A percentile compares a stretch with the other conserved stretches of the same genome.
Evolutionary conservation across 495 filamentous ascomycete genomes (phyloP).

Genomic region (Hyaloscypha finlandica): DNA sequence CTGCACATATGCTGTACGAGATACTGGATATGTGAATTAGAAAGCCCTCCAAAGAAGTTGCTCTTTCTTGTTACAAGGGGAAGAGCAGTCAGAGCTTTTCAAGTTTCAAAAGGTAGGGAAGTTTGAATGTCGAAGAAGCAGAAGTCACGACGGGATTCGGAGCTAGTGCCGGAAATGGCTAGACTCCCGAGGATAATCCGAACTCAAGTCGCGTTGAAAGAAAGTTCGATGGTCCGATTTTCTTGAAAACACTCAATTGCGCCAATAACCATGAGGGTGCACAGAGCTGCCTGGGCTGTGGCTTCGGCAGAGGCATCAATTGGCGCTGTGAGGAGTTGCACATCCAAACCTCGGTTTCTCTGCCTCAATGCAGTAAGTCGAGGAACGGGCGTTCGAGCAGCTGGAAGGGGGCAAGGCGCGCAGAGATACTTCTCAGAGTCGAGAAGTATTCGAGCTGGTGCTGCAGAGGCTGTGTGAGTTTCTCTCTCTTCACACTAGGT

Average conservation of each 20-base stretch:
- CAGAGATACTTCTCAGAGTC: constrained; percentile 35
- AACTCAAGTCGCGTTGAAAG: background rate
- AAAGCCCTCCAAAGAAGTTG: too few species aligned
- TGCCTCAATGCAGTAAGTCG: constrained; percentile 32
- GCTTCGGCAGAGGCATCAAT: constrained; percentile 25
- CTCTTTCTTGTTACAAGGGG: too few species aligned
- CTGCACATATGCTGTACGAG: too few species aligned
- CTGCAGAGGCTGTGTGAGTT: constrained; percentile 49
- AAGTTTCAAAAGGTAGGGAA: too few species aligned
- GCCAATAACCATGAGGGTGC: constrained; percentile 35
- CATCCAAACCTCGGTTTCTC: constrained; percentile 19
- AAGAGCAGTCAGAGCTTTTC: too few species aligned
- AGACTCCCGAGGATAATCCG: background rate
- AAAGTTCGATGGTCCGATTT: background rate
- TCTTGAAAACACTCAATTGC: constrained; percentile 14
- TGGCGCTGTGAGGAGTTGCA: constrained; percentile 22
- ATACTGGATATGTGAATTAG: too few species aligned
- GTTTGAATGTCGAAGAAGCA: too few species aligned
- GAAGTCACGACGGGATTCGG: background rate
- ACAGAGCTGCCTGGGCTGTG: constrained; percentile 32
- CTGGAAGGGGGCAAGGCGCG: constrained; percentile 29
- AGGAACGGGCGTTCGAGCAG: constrained; percentile 20
- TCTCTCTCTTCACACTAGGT: background rate
- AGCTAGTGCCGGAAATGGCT: background rate
- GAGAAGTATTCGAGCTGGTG: constrained; percentile 37